phyloP scores from a whole-genome alignment of 163 green algal species.

The Volvox carteri region DNA sequence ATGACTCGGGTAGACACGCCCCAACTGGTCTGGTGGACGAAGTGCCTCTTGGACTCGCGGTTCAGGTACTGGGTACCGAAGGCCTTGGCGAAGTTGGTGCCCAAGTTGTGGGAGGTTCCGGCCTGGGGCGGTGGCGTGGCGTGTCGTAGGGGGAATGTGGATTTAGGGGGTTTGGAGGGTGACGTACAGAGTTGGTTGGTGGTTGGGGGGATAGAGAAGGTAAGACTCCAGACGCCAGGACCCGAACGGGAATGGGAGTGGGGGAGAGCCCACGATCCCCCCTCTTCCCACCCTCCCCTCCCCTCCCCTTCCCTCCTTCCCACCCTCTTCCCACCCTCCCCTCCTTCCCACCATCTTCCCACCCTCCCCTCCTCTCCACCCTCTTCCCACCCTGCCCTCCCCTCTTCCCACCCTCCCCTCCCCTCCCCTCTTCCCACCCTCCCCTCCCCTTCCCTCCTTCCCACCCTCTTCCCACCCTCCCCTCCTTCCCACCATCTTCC shows the following conservation, averaged over 20 bases:
- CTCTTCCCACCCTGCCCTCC: too few relatives aligned
- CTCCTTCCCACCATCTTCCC: too few relatives aligned
- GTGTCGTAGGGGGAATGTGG: background rate
- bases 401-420: too few relatives aligned
- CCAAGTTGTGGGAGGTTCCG: slow-evolving; percentile 98
- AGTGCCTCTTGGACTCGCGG: slow-evolving; percentile 76
- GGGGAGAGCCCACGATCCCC: too few relatives aligned
- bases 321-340: too few relatives aligned
- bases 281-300: too few relatives aligned
- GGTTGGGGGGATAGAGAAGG: too few relatives aligned
- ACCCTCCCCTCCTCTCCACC: too few relatives aligned
- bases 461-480: background rate
- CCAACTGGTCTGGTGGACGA: slow-evolving; percentile 96
- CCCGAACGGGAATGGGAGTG: too few relatives aligned
- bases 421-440: background rate
- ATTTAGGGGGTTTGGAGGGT: background rate
- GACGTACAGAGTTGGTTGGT: background rate
- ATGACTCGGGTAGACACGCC: slow-evolving; percentile 96
- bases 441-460: background rate
- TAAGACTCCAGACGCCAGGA: too few relatives aligned
- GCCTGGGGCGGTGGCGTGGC: slow-evolving; percentile 64
- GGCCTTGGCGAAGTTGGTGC: slow-evolving; percentile 95
- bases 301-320: too few relatives aligned
- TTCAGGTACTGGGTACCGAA: slow-evolving; percentile 87
- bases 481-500: background rate